Percentiles rank a stretch among this genome's conserved stretches.
Evolutionary conservation across 2,329 filamentous ascomycete genomes (phyloP).

Genomic region (Herpotrichia juniperi): DNA sequence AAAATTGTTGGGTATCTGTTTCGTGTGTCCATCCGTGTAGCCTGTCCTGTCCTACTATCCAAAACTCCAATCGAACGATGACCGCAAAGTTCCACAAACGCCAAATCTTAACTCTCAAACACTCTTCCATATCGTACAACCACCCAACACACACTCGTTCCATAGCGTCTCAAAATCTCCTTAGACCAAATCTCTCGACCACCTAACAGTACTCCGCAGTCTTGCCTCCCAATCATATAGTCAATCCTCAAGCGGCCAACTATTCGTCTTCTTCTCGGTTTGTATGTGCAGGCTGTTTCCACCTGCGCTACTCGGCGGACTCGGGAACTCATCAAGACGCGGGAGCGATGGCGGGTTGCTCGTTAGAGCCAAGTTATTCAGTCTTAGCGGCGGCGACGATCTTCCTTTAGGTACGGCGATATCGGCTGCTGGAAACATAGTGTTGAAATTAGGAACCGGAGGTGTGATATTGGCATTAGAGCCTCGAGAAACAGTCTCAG

Average conservation of each 20-base stretch:
- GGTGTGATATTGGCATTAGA: neutral
- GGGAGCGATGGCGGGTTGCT: neutral
- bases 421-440: neutral
- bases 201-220: neutral
- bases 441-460: neutral
- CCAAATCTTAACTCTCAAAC: neutral
- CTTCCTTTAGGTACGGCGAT: too few species aligned
- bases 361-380: neutral
- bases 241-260: constrained; percentile 24
- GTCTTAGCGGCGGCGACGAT: neutral
- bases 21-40: constrained; percentile 6
- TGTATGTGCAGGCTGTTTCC: neutral
- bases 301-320: neutral
- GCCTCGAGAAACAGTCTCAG: constrained; percentile 11
- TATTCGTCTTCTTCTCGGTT: constrained; percentile 11
- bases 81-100: neutral
- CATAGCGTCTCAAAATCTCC: neutral
- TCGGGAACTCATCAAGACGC: neutral
- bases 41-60: too few species aligned
- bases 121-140: neutral
- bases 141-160: neutral
- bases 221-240: constrained; percentile 1
- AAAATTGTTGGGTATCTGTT: too few species aligned
- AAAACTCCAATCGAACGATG: neutral
- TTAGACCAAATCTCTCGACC: neutral